Evolutionary conservation across 129 eudicot species (phyloP).

Genomic region (Rutidosis leptorrhynchoides): DNA sequence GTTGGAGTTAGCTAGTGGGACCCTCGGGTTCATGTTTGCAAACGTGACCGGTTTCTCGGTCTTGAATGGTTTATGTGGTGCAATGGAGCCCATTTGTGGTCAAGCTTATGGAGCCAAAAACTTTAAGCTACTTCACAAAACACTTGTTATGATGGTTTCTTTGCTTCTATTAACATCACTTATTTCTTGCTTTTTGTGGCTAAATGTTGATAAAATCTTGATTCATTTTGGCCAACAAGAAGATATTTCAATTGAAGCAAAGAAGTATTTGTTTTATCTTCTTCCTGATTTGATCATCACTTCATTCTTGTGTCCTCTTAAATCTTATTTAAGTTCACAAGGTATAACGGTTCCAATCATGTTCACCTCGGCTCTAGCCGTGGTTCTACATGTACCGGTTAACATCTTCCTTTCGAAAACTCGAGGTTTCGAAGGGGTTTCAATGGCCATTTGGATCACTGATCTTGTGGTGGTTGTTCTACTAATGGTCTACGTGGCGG

Average conservation of each 20-base stretch:
- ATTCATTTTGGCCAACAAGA: conserved; percentile 64
- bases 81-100: conserved; percentile 97
- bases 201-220: conserved; percentile 64
- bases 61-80: conserved; percentile 62
- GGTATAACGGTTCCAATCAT: conserved; percentile 63
- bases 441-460: conserved; percentile 76
- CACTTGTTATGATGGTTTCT: conserved; percentile 60
- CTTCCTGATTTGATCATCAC: conserved; percentile 71
- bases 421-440: conserved; percentile 67
- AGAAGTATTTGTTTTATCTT: conserved; percentile 51
- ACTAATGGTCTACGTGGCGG: conserved; percentile 45
- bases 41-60: conserved; percentile 87
- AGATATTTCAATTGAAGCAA: conserved; percentile 51
- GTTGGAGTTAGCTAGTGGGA: conserved; percentile 74
- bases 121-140: conserved; percentile 68
- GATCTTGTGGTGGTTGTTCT: conserved; percentile 53
- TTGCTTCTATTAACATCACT: conserved; percentile 47
- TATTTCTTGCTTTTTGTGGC: conserved; percentile 69
- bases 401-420: conserved; percentile 50
- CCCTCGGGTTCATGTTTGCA: conserved; percentile 76
- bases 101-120: conserved; percentile 92
- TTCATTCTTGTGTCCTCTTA: conserved; percentile 67
- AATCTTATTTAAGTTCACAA: conserved; percentile 74
- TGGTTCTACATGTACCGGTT: conserved; percentile 60
- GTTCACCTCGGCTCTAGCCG: conserved; percentile 60